Evolutionary conservation across 2,329 filamentous ascomycete genomes (phyloP), one percentile per base, ranked within the genome.

Genomic region (Fusarium sororula): DNA sequence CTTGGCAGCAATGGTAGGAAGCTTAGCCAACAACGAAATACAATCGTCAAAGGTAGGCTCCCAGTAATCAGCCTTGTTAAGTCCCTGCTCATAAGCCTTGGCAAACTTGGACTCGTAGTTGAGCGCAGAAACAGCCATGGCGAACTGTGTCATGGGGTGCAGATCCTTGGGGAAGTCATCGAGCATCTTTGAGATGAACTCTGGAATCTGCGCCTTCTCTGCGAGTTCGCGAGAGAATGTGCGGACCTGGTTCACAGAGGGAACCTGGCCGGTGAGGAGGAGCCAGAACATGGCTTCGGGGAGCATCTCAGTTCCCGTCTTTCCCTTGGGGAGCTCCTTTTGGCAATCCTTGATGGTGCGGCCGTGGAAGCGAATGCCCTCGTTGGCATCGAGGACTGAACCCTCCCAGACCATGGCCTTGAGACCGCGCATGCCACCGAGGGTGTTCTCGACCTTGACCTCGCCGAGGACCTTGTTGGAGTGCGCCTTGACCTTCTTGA

Each of bases 241-340:
- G 79, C 96, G 93, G 72, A 96, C 90, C 84, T 99, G 96, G 72
- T 86, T 86, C 28, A 91, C 92, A 3, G 93, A 94, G 30, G 96
- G 96, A 28, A 98, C 93, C 84, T 97, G 89, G 68, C 96, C 96
- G 15, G 96, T 99, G 77, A 99, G 88, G 57, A 99, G 91, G 47
- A 98, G 91, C 96, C 96, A 99, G 89, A 99, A 99, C 96, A 99
- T 99, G 83, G 96, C 92, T 85, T 99, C 96, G 54, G 96, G 96
- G 18, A 98, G 90, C 96, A 98, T 99, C 86, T 98, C 96, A 11
- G 94, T 97, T 79, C 96, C 94, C 6, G 93, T 90, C 68, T 90
- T 94, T 77, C 96, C 96, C 88, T 98, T 98, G 82, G 96, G 95
- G 22, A 98, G 91, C 83, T 95, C 92, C 77, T 92, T 90, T 82